phyloP scores from a whole-genome alignment of 768 basidiomycete genomes.

The Paxillus rubicundulus region DNA sequence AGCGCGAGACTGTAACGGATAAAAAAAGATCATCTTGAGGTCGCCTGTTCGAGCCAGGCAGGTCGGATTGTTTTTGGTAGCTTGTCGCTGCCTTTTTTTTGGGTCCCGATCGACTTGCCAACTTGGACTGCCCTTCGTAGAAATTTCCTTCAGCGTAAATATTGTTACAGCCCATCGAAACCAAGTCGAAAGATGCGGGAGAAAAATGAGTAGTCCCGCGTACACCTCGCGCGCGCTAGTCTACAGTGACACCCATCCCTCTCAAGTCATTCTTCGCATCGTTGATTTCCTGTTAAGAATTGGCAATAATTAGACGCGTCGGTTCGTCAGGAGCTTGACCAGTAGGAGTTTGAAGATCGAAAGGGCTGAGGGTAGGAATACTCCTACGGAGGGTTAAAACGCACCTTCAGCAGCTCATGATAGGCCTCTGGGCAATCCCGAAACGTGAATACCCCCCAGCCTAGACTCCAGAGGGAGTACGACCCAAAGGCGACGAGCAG shows the following conservation, averaged over 20 bases:
- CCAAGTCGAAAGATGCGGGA: no score
- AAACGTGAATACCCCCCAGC: slow-evolving; percentile 71
- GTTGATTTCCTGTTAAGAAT: slow-evolving; percentile 54
- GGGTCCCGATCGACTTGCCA: no score
- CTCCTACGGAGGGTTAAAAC: not conserved
- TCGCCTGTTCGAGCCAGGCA: slow-evolving; percentile 45
- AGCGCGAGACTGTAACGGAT: slow-evolving; percentile 47
- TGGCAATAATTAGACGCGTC: not conserved
- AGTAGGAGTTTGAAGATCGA: not conserved
- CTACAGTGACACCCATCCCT: slow-evolving; percentile 58
- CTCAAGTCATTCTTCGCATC: slow-evolving; percentile 58
- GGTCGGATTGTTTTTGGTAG: not conserved
- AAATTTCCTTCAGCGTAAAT: no score
- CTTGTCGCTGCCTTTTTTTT: no score
- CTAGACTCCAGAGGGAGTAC: slow-evolving; percentile 74
- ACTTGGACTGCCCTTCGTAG: no score
- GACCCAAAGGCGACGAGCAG: slow-evolving; percentile 75
- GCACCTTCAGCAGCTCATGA: slow-evolving; percentile 58
- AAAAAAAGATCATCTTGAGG: slow-evolving; percentile 36
- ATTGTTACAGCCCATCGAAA: slow-evolving; percentile 3
- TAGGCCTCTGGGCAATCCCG: slow-evolving; percentile 81
- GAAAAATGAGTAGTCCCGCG: no score
- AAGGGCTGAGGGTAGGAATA: not conserved
- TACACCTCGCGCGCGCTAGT: slow-evolving; percentile 28
- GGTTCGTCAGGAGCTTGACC: not conserved